Evolutionary conservation across 768 basidiomycete genomes (phyloP).

Genomic region (Russula emetica): DNA sequence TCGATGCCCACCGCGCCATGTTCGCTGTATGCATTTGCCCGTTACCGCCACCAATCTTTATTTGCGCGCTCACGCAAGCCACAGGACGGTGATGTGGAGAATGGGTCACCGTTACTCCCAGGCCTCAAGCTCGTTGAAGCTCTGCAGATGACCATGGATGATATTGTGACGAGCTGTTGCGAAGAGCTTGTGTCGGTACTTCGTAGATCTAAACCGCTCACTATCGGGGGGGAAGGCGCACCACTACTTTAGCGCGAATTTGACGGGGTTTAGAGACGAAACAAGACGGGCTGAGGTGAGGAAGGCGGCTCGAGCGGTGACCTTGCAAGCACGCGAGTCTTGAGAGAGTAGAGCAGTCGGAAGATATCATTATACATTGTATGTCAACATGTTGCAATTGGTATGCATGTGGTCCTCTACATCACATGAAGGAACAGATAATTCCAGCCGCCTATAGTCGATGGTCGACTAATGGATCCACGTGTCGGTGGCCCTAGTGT

Average conservation of each 20-base stretch:
- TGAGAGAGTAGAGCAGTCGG: too few species aligned
- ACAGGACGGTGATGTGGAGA: slow-evolving; percentile 64
- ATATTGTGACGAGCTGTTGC: slow-evolving; percentile 57
- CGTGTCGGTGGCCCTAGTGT: too few species aligned
- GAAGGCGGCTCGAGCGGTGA: too few species aligned
- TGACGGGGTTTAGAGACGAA: not conserved
- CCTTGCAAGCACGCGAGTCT: too few species aligned
- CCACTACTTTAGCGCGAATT: not conserved
- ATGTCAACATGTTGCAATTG: too few species aligned
- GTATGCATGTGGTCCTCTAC: not conserved
- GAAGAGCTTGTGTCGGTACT: slow-evolving; percentile 37
- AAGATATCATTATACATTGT: too few species aligned
- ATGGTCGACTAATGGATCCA: too few species aligned
- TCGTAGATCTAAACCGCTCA: not conserved
- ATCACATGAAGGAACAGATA: too few species aligned
- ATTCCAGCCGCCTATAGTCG: too few species aligned
- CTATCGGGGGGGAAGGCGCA: not conserved
- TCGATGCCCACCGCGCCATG: slow-evolving; percentile 70
- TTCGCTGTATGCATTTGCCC: slow-evolving; percentile 44
- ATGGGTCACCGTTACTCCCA: slow-evolving; percentile 51
- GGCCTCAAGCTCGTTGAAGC: slow-evolving; percentile 56
- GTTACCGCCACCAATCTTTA: too few species aligned
- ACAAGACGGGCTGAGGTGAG: too few species aligned
- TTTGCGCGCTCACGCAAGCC: not conserved
- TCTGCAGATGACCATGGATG: slow-evolving; percentile 54